Conservation (phyloP, 441 rosid genomes). For the Pelargonium myrrhifolium region DNA sequence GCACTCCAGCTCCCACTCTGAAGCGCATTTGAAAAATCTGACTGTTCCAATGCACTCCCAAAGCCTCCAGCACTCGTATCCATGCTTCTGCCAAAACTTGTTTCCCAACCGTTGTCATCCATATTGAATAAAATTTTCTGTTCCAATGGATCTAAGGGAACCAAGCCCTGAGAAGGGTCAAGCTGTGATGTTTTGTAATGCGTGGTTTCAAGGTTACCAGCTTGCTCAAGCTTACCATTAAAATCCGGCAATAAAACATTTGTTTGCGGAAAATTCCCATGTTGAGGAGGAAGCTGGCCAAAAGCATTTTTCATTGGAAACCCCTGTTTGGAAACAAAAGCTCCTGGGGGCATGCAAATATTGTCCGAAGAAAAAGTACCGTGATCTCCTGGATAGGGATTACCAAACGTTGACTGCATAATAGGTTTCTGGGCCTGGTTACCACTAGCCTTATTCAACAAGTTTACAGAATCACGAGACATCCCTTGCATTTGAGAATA, state of each 20-base stretch:
- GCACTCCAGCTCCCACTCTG: slow-evolving; percentile 77
- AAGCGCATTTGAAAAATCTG: slow-evolving; percentile 30
- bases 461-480: slow-evolving; percentile 27
- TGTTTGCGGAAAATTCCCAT: slow-evolving; percentile 26
- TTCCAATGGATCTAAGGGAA: slow-evolving; percentile 52
- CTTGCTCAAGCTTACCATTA: slow-evolving; percentile 33
- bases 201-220: slow-evolving; percentile 25
- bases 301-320: slow-evolving; percentile 31
- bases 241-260: slow-evolving; percentile 26
- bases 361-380: slow-evolving; percentile 27
- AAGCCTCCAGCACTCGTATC: slow-evolving; percentile 32
- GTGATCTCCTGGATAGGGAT: slow-evolving; percentile 28
- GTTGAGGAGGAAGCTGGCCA: slow-evolving; percentile 28
- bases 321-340: slow-evolving; percentile 30
- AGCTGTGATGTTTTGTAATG: slow-evolving; percentile 32
- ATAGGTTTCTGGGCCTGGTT: slow-evolving; percentile 28
- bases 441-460: slow-evolving; percentile 24
- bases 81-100: slow-evolving; percentile 24
- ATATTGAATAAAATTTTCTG: slow-evolving; percentile 44
- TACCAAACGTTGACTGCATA: slow-evolving; percentile 28
- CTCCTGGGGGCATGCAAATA: slow-evolving; percentile 26
- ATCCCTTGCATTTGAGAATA: slow-evolving; percentile 31
- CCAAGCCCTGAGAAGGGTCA: slow-evolving; percentile 31
- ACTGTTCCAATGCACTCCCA: slow-evolving; percentile 28
- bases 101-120: slow-evolving; percentile 38